phyloP scores from a whole-genome alignment of 345 rosid species.

The Raphanus raphanistrum region DNA sequence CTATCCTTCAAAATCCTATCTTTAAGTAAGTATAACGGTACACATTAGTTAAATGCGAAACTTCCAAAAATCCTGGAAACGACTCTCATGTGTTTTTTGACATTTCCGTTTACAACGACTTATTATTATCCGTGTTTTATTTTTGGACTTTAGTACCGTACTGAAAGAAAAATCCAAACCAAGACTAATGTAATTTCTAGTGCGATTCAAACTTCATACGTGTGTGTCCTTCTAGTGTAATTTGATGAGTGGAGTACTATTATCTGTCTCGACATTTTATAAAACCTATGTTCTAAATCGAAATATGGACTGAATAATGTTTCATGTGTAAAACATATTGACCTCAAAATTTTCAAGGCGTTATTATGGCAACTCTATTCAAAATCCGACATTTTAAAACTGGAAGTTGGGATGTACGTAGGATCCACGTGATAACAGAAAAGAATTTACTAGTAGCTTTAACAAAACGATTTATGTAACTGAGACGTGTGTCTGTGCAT shows the following conservation, averaged over 20 bases:
- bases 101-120: conserved; percentile 9
- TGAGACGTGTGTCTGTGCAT: conserved; percentile 22
- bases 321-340: neutral
- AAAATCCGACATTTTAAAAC: conserved; percentile 4
- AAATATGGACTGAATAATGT: neutral
- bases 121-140: neutral
- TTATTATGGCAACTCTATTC: neutral
- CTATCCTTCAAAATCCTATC: neutral
- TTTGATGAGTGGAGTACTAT: too few species aligned
- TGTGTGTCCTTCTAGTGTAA: neutral
- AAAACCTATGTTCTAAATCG: neutral
- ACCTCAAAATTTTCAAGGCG: neutral
- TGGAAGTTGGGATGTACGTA: conserved; percentile 28
- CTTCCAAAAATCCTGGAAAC: conserved; percentile 28
- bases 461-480: conserved; percentile 17
- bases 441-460: conserved; percentile 10
- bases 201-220: neutral
- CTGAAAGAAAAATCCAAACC: neutral
- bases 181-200: neutral
- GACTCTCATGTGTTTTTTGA: conserved; percentile 14
- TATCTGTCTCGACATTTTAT: too few species aligned
- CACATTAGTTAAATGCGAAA: conserved; percentile 3
- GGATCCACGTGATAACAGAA: conserved; percentile 36
- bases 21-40: neutral
- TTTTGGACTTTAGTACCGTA: neutral